Percentiles rank a stretch among this genome's conserved stretches.
Conservation (phyloP, 1,139 yeast genomes). For the Hanseniaspora sp. region DNA sequence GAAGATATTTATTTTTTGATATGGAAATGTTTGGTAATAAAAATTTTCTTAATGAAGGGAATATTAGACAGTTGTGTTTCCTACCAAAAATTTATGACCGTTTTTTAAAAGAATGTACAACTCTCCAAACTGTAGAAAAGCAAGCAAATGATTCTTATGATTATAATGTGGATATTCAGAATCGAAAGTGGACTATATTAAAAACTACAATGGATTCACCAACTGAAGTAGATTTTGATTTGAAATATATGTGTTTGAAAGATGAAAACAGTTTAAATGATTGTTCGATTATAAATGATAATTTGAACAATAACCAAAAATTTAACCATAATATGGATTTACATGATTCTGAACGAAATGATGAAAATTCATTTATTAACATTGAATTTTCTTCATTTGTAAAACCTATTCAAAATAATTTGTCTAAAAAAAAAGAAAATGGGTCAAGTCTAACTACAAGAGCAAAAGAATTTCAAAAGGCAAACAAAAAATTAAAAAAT, state of each 20-base stretch:
- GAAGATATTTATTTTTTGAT: conserved; percentile 12
- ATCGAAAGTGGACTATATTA: conserved; percentile 3
- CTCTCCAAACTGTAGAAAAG: neutral
- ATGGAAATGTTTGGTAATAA: conserved; percentile 15
- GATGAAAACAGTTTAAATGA: neutral
- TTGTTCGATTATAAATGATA: conserved; percentile 4
- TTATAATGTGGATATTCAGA: neutral
- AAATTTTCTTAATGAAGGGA: conserved; percentile 2
- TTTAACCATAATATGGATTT: neutral
- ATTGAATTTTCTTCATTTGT: conserved; percentile 5
- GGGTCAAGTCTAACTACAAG: neutral
- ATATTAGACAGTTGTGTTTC: conserved; percentile 15
- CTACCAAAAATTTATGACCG: neutral
- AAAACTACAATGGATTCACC: conserved; percentile 10
- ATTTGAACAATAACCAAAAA: neutral
- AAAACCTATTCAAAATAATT: conserved; percentile 1
- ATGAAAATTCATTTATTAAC: neutral
- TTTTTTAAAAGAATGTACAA: neutral
- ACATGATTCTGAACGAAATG: neutral
- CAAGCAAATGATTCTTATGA: neutral
- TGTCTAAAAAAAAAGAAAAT: neutral
- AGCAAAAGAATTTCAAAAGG: conserved; percentile 5
- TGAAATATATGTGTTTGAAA: conserved; percentile 8
- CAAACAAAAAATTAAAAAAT: conserved; percentile 5
- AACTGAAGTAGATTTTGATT: conserved; percentile 12